Evolutionary conservation across 202 grass and related monocot species (phyloP), one percentile per base, ranked within the genome.

Genomic region (Saccharum hybrid): DNA sequence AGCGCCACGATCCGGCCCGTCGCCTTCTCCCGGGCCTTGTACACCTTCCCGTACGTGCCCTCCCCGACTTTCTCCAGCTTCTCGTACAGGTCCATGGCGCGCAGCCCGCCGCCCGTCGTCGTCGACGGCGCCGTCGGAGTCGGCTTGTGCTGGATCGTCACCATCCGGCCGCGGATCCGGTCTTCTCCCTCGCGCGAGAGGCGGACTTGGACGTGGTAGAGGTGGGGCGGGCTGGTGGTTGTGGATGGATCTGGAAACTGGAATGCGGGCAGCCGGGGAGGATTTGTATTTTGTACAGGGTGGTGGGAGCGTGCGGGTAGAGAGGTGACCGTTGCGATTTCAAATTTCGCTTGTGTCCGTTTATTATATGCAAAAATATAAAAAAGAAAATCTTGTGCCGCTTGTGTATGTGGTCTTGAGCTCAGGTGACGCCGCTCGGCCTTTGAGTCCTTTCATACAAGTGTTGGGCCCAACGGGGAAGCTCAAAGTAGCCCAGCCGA

Each of bases 51-150:
- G 63, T 98, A 98, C 42, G 96, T 98, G 23, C 96, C 96, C 85
- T 98, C 96, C 13, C 96, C 96, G 6, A 98, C 96, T 81, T 98
- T 98, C 96, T 98, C 96, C 72, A 98, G 80, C 85, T 98, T 96
- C 96, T 99, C 96, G 86, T 99, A 99, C 75, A 90, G 83, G 59
- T 99, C 96, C 96, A 92, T 99, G 21, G 93, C 93, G 36, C 91
- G 88, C 16, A 74, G 54, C 31, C 22, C 91, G 23, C 54, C 89
- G 7, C 56, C 82, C 70, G 82, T 42, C 33, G 42, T 61, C 77
- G 65, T 48, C 62, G 61, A 51, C 36, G 68, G 36, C 70, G 59
- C 31, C 40, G 82, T 7, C 33, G 76, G 48, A 63, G 48, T 13
- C 21, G 67, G 54, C 63, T 75, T 70, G 41, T 83, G 54, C 76